Conservation (phyloP, 768 basidiomycete species). For the Lactarius psammicola region DNA sequence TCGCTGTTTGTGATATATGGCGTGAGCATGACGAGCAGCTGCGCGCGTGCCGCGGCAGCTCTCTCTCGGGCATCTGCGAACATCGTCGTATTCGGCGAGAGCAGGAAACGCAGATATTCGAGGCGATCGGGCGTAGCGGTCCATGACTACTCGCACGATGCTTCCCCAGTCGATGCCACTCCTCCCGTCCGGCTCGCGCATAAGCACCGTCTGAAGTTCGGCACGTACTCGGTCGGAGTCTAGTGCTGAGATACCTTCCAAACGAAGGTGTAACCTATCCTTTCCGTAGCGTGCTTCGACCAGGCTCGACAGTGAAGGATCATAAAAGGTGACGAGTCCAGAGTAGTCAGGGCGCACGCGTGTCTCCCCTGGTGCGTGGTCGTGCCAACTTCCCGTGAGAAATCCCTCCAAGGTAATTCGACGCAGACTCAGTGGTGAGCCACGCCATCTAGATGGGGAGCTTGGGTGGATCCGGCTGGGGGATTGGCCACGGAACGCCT, state of each 20-base stretch:
- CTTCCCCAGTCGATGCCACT: slow-evolving; percentile 46
- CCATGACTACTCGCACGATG: slow-evolving; percentile 39
- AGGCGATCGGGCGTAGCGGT: slow-evolving; percentile 46
- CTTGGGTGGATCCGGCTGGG: not conserved
- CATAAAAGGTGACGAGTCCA: slow-evolving; percentile 45
- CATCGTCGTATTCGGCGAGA: slow-evolving; percentile 31
- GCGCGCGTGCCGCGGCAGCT: slow-evolving; percentile 17
- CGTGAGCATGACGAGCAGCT: slow-evolving; percentile 29
- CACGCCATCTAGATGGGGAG: slow-evolving; percentile 28
- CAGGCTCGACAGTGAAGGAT: slow-evolving; percentile 40
- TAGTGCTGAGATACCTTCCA: slow-evolving; percentile 35
- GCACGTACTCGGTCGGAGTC: slow-evolving; percentile 30
- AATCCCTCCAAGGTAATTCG: slow-evolving; percentile 30
- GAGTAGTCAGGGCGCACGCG: slow-evolving; percentile 45
- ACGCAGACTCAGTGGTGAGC: not conserved
- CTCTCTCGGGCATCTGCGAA: slow-evolving; percentile 10
- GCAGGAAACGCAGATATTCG: slow-evolving; percentile 40
- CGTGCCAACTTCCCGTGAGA: slow-evolving; percentile 43
- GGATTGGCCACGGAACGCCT: too few relatives aligned
- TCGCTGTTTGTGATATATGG: slow-evolving; percentile 34
- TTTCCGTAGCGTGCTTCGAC: slow-evolving; percentile 34
- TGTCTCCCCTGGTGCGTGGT: slow-evolving; percentile 44
- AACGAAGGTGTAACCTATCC: slow-evolving; percentile 39
- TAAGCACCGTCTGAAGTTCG: slow-evolving; percentile 34
- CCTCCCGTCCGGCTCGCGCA: slow-evolving; percentile 13